Evolutionary conservation across 2,329 filamentous ascomycete species (phyloP).

Genomic region (Septoria linicola): DNA sequence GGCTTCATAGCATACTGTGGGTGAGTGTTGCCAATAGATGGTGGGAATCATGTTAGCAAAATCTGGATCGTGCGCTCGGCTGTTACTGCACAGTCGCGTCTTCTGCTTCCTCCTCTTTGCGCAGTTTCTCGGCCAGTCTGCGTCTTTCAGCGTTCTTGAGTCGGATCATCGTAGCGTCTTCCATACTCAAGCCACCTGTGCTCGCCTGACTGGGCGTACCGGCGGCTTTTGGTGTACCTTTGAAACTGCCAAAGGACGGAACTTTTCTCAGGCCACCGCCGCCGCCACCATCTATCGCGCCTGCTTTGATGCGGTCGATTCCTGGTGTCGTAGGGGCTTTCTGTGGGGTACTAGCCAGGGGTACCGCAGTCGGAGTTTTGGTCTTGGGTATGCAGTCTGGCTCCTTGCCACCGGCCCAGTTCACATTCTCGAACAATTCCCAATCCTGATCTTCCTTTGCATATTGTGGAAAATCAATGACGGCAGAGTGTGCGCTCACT

Average conservation of each 20-base stretch:
- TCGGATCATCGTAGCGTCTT: conserved; percentile 48
- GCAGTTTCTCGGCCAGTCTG: conserved; percentile 46
- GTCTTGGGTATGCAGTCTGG: conserved; percentile 45
- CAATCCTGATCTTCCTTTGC: conserved; percentile 41
- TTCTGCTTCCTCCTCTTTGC: conserved; percentile 38
- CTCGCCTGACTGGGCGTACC: conserved; percentile 11
- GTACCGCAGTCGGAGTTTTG: neutral
- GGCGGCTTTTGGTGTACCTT: conserved; percentile 30
- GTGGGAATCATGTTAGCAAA: no score
- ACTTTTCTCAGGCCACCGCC: conserved; percentile 33
- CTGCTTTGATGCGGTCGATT: neutral
- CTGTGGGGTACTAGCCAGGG: neutral
- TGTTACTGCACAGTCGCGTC: neutral
- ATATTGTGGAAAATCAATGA: conserved; percentile 46
- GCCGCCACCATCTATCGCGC: neutral
- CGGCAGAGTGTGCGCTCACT: conserved; percentile 57
- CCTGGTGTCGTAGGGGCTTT: neutral
- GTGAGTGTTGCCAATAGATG: no score
- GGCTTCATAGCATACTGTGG: no score
- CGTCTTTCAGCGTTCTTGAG: conserved; percentile 48
- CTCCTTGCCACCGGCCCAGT: conserved; percentile 55
- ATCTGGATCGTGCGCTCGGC: no score
- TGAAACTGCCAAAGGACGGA: conserved; percentile 46
- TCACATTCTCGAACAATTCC: conserved; percentile 53
- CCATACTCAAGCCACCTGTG: conserved; percentile 30